Evolutionary conservation across 1,284 basidiomycete genomes (phyloP), one percentile per base, ranked within the genome.

Genomic region (Tylopilus orsonianus): DNA sequence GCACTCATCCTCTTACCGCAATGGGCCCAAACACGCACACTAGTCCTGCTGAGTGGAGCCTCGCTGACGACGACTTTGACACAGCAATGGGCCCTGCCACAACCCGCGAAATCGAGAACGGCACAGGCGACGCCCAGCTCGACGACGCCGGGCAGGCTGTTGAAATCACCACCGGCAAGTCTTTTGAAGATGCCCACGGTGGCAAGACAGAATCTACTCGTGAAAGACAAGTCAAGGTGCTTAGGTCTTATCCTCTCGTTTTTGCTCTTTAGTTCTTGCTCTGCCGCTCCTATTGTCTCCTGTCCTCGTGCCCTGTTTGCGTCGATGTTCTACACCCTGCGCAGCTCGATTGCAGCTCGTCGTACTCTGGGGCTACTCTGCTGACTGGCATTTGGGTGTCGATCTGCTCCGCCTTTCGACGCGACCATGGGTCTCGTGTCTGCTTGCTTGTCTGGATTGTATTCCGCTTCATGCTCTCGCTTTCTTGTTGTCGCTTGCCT

Each of bases 161-260:
- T 36, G 64, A 68, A 36, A 60, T 67, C 55, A 49, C 55, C 24
- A 6, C 33, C 3, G 32, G 48, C 53, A 60, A 65, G 65, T 54
- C 68, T 50, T 72, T 73, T 58, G 74, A 73, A 67, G 75, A 73
- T 23, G 19, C 48, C 0, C 52, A 47, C 26, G 63, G 60, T 47
- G 67, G 58, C 54, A 69, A 65, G 64, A 68, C 68, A 56, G 76
- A 77, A 50, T 62, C 70, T 60, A 45, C 58, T 49, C 83, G 85
- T 64, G 87, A 90, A 74, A 89, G 87, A 76, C 85, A 86, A 74
- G 74, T 85, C 78, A 90, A 90, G 87, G 87, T 90, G 87, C 86
- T 88, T 90, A 85, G 79, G 77, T 81, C 78, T 77, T 46, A 49
- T 66, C 79, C 77, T 75, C 71, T 69, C 67, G 68, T 71, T 74